Conservation (phyloP, 176 grass and related monocot genomes). For the barley (Hordeum vulgare) region MorexV3_pseudomolecules_assembly NC_058519.1:65748641-65749140, state of each 20-base stretch:
- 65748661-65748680: not conserved
- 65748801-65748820: not conserved
- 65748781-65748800: not conserved
- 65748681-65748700: not conserved
- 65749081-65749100: constrained; percentile 88
- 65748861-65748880: not conserved
- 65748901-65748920: not conserved
- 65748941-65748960: not conserved
- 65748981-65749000: not conserved
- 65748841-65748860: not conserved
- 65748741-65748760: not conserved
- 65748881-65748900: not conserved
- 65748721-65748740: not conserved
- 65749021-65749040: constrained; percentile 19
- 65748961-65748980: not conserved
- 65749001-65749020: not conserved
- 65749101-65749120: constrained; percentile 97
- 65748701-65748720: not conserved
- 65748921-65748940: not conserved
- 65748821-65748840: not conserved
- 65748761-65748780: not conserved
- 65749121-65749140: constrained; percentile 97
- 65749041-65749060: constrained; percentile 80
- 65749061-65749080: constrained; percentile 88
- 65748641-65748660: constrained; percentile 2